phyloP scores from a whole-genome alignment of 257 asterid species.

The Dorcoceras hygrometricum region DNA sequence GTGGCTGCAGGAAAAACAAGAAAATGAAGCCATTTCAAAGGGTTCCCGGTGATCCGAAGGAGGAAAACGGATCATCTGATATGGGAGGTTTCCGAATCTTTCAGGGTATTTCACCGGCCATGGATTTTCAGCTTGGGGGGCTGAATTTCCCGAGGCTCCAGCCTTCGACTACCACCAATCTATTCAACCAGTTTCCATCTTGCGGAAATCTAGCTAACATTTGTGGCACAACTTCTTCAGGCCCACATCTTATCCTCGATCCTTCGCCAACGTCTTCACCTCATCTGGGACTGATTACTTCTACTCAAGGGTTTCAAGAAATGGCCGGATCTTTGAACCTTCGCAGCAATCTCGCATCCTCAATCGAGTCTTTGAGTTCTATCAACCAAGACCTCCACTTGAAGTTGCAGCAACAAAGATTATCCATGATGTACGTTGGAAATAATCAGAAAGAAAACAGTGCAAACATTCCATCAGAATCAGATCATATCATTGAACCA shows the following conservation, averaged over 20 bases:
- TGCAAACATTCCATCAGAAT: conserved; percentile 2
- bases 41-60: conserved; percentile 37
- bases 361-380: conserved; percentile 76
- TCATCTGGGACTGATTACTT: conserved; percentile 35
- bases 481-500: conserved; percentile 21
- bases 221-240: conserved; percentile 34
- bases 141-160: conserved; percentile 31
- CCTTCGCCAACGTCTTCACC: conserved; percentile 34
- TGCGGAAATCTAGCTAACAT: conserved; percentile 33
- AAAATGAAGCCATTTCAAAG: conserved; percentile 37
- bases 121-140: conserved; percentile 63
- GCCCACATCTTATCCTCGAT: conserved; percentile 41
- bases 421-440: conserved; percentile 53
- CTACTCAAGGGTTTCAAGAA: conserved; percentile 34
- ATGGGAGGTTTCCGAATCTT: conserved; percentile 44
- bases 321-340: conserved; percentile 41
- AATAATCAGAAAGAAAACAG: conserved; percentile 31
- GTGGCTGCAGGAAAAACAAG: conserved; percentile 65
- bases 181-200: conserved; percentile 40
- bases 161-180: conserved; percentile 27
- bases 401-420: conserved; percentile 81
- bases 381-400: conserved; percentile 87
- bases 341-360: conserved; percentile 48
- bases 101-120: conserved; percentile 56
- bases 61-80: conserved; percentile 33